Base-by-base conservation (phyloP, 768 basidiomycete species). In the Coprinopsis strossmayeri region DNA sequence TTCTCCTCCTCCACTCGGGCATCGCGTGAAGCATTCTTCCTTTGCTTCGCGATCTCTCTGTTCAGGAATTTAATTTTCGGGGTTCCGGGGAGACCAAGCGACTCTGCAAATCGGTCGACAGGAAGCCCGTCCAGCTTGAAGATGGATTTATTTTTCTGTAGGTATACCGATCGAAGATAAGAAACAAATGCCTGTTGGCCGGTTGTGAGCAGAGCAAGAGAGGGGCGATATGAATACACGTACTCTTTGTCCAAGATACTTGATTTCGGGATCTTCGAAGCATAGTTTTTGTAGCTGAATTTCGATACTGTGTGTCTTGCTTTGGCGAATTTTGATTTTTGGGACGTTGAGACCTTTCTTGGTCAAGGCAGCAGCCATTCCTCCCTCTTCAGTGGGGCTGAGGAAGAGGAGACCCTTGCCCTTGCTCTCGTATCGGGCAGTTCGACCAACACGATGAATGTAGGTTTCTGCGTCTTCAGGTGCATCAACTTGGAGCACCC, bases 401-500 rank as follows among this genome's bases (percentile, higher is more conserved):
- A 98, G 66, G 48, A 99, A 71, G 55, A 96, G 64, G 28, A 98
- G 65, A 0, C 81, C 86, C 60, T 91, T 90, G 0, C 96, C 96
- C 26, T 85, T 82, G 53, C 86, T 86, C 61, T 94, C 85, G 59
- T 98, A 97, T 42, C 95, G 73, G 38, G 95, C 95, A 13, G 95
- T 99, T 39, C 95, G 77, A 0, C 95, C 95, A 1, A 99, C 94
- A 25, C 95, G 83, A 63, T 99, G 95, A 34, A 99, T 91, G 63
- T 99, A 97, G 10, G 93, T 99, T 41, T 96, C 93, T 3, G 87
- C 91, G 59, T 99, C 95, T 67, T 99, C 95, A 0, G 95, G 95
- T 2, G 90, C 91, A 64, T 99, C 95, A 11, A 93, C 69, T 62
- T 99, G 95, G 24, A 99, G 61, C 1, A 99, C 95, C 95, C 95